Percentiles rank a stretch among this genome's conserved stretches.
These are phyloP conservation scores for Pseudogymnoascus sp. DNA, from an alignment of 2,329 filamentous ascomycete species.

Conservation along the genomic window DNA sequence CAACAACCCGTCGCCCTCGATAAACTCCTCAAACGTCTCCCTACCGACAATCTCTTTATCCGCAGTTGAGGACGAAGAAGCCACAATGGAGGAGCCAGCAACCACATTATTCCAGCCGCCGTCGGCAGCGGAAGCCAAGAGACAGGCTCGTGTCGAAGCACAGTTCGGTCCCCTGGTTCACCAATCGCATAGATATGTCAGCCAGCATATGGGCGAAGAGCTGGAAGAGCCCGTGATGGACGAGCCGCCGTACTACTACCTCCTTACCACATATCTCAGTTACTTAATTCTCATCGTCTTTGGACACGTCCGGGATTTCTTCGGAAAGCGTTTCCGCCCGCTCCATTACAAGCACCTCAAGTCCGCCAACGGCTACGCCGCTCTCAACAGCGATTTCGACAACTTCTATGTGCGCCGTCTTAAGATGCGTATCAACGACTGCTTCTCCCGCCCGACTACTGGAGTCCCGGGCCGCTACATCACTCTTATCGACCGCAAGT, in stretches of 20 bases:
- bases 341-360: slow-evolving; percentile 75
- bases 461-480: slow-evolving; percentile 93
- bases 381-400: slow-evolving; percentile 96
- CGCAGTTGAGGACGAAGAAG: slow-evolving; percentile 69
- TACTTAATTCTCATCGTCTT: slow-evolving; percentile 94
- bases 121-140: slow-evolving; percentile 71
- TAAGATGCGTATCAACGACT: slow-evolving; percentile 93
- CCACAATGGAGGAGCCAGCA: slow-evolving; percentile 61
- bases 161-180: slow-evolving; percentile 85
- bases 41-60: slow-evolving; percentile 89
- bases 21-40: slow-evolving; percentile 66
- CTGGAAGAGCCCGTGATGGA: slow-evolving; percentile 83
- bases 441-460: slow-evolving; percentile 84
- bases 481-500: slow-evolving; percentile 82
- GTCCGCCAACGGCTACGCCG: slow-evolving; percentile 80
- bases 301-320: slow-evolving; percentile 93
- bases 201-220: slow-evolving; percentile 72
- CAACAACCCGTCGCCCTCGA: slow-evolving; percentile 47
- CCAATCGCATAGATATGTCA: slow-evolving; percentile 77
- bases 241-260: slow-evolving; percentile 92
- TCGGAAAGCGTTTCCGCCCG: slow-evolving; percentile 88
- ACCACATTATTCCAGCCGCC: slow-evolving; percentile 83
- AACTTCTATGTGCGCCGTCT: slow-evolving; percentile 93
- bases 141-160: slow-evolving; percentile 69
- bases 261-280: slow-evolving; percentile 96